A percentile compares a stretch with the other conserved stretches of the same genome.
phyloP scores from a whole-genome alignment of 148 eudicot genomes.

The Cornus florida region DNA sequence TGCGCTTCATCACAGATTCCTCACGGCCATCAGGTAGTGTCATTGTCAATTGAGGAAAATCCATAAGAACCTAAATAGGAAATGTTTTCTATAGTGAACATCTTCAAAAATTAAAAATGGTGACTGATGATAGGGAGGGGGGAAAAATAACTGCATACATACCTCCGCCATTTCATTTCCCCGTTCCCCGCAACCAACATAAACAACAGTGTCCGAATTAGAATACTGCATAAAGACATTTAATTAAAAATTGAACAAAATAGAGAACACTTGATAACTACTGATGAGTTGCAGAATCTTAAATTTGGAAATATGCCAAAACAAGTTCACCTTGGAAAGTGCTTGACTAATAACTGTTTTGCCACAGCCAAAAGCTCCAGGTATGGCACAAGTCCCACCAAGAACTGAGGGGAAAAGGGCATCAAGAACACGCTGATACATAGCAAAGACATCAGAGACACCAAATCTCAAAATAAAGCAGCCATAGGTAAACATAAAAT shows the following conservation, averaged over 20 bases:
- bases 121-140: not conserved
- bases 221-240: slow-evolving; percentile 67
- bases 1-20: slow-evolving; percentile 99
- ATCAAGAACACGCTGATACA: slow-evolving; percentile 91
- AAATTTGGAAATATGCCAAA: not conserved
- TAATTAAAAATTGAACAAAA: slow-evolving; percentile 5
- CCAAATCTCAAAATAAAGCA: not conserved
- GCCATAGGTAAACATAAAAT: not conserved
- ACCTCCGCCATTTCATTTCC: slow-evolving; percentile 99
- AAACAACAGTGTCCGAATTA: slow-evolving; percentile 97
- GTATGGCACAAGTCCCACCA: slow-evolving; percentile 99
- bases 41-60: slow-evolving; percentile 99
- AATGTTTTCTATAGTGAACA: not conserved
- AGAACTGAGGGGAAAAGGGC: slow-evolving; percentile 99
- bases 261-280: not conserved
- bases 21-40: slow-evolving; percentile 99
- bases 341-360: slow-evolving; percentile 99
- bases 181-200: slow-evolving; percentile 99
- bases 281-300: slow-evolving; percentile 1
- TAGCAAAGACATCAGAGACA: slow-evolving; percentile 4
- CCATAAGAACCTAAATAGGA: slow-evolving; percentile 85
- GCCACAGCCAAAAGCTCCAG: slow-evolving; percentile 99
- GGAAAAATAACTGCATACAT: slow-evolving; percentile 15
- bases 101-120: not conserved
- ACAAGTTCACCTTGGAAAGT: slow-evolving; percentile 77